Percentiles rank a stretch among this genome's conserved stretches.
phyloP scores from a whole-genome alignment of 805 yeast genomes.

The Wickerhamiella musiphila region DNA sequence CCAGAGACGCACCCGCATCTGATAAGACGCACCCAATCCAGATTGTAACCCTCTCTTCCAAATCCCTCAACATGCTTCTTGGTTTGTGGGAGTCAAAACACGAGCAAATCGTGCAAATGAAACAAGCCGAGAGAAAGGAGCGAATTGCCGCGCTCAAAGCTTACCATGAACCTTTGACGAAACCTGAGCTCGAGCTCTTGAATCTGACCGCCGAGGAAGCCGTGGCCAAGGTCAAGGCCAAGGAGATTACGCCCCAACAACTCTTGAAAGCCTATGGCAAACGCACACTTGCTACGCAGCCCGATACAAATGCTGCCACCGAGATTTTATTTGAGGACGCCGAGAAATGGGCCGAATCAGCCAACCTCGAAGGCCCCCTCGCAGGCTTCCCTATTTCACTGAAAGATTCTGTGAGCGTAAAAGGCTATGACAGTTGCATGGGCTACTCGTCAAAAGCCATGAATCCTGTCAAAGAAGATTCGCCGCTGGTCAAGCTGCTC shows the following conservation, averaged over 20 bases:
- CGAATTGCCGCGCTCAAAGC: conserved; percentile 23
- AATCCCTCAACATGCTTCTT: conserved; percentile 1
- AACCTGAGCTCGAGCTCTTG: conserved; percentile 23
- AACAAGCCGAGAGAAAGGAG: conserved; percentile 21
- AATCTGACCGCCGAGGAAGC: conserved; percentile 27
- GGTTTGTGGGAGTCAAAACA: conserved; percentile 2
- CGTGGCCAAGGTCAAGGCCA: conserved; percentile 28
- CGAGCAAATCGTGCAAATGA: conserved; percentile 8
- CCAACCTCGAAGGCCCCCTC: conserved; percentile 39
- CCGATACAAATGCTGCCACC: conserved; percentile 36
- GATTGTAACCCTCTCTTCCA: neutral
- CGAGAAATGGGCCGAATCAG: conserved; percentile 37
- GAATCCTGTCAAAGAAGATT: conserved; percentile 26
- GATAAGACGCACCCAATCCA: too few relatives aligned
- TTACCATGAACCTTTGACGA: conserved; percentile 24
- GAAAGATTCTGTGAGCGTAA: conserved; percentile 37
- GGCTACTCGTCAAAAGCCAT: conserved; percentile 29
- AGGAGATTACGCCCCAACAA: conserved; percentile 31
- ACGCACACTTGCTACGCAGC: conserved; percentile 45
- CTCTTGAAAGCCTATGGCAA: conserved; percentile 49
- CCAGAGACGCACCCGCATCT: too few relatives aligned
- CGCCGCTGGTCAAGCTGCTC: conserved; percentile 27
- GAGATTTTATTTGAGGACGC: conserved; percentile 52
- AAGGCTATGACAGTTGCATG: conserved; percentile 35
- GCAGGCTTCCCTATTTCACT: conserved; percentile 50